Conservation (phyloP, 176 grass and related monocot species). For the Cocos nucifera region DNA sequence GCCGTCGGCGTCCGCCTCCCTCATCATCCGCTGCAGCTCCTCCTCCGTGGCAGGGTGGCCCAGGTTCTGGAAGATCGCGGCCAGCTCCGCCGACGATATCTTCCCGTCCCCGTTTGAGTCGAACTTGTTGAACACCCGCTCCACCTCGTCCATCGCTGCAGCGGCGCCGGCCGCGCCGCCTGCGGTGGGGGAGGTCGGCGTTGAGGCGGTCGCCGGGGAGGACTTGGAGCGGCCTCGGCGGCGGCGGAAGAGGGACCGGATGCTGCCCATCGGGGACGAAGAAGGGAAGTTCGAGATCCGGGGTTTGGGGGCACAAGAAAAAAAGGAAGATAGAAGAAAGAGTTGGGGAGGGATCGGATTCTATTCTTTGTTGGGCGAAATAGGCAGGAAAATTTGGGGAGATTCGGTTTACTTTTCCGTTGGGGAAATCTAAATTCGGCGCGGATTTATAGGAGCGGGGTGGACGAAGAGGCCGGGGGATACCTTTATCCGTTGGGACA, state of each 20-base stretch:
- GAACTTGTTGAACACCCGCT: slow-evolving; percentile 78
- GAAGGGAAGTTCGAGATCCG: neutral
- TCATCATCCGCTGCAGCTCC: slow-evolving; percentile 84
- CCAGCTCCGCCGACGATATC: slow-evolving; percentile 77
- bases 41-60: slow-evolving; percentile 53
- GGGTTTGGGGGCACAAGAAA: neutral
- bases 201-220: neutral
- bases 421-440: no score
- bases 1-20: slow-evolving; percentile 70
- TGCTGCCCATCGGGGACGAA: slow-evolving; percentile 61
- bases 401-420: no score
- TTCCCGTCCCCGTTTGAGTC: slow-evolving; percentile 84
- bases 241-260: slow-evolving; percentile 66
- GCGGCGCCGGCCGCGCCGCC: neutral
- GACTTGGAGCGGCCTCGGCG: slow-evolving; percentile 35
- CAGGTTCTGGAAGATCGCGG: slow-evolving; percentile 53
- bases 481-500: no score
- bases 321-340: neutral
- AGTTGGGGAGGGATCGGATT: no score
- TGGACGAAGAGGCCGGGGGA: no score
- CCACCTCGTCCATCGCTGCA: slow-evolving; percentile 42
- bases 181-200: neutral
- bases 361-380: no score
- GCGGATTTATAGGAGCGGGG: neutral
- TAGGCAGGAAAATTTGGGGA: no score